phyloP scores from a whole-genome alignment of 2,329 filamentous ascomycete genomes.

The Ilyonectria destructans region DNA sequence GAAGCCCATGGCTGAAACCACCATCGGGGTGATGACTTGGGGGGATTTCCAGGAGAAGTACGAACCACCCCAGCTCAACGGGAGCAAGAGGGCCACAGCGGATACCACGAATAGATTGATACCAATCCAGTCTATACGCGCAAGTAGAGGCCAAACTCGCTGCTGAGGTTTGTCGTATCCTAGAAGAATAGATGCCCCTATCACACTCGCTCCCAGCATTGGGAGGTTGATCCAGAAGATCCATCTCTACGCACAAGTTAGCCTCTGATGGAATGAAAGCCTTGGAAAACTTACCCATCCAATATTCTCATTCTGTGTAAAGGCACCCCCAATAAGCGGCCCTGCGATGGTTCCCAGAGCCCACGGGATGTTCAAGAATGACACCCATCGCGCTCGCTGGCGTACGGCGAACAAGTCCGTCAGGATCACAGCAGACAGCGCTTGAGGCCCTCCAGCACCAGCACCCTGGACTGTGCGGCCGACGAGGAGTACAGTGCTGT shows the following conservation, averaged over 20 bases:
- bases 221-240: conserved; percentile 57
- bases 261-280: neutral
- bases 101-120: conserved; percentile 67
- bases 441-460: conserved; percentile 55
- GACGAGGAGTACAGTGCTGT: conserved; percentile 51
- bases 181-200: conserved; percentile 48
- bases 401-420: conserved; percentile 60
- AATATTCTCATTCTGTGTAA: conserved; percentile 37
- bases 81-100: conserved; percentile 37
- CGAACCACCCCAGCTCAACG: conserved; percentile 38
- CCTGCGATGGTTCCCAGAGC: conserved; percentile 67
- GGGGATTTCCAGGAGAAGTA: conserved; percentile 42
- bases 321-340: conserved; percentile 46
- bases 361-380: conserved; percentile 64
- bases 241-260: conserved; percentile 48
- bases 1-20: conserved; percentile 68
- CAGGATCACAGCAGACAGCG: conserved; percentile 54
- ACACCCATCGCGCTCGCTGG: conserved; percentile 60
- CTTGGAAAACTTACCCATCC: conserved; percentile 41
- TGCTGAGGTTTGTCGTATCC: conserved; percentile 42
- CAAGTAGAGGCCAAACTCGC: conserved; percentile 25
- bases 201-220: conserved; percentile 45
- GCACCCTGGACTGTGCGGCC: conserved; percentile 57
- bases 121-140: conserved; percentile 74
- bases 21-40: conserved; percentile 71